These are phyloP conservation scores for Colletotrichum scovillei DNA, from an alignment of 2,329 filamentous ascomycete species.

Conservation along the genomic window DNA sequence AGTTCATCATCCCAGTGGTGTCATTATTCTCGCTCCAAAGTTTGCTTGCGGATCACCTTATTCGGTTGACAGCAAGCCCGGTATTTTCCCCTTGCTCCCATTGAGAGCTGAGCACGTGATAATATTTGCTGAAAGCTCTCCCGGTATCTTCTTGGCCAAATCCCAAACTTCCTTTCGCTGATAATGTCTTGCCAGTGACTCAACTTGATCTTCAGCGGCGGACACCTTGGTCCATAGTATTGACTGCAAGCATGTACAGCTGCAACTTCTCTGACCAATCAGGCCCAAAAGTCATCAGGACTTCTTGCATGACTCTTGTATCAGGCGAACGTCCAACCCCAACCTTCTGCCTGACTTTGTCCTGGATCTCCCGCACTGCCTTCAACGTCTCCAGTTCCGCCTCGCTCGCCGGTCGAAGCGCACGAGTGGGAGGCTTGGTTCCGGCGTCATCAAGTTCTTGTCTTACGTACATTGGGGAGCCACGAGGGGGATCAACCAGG, in stretches of 20 bases:
- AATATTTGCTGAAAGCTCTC: no score
- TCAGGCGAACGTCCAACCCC: neutral
- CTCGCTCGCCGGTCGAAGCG: neutral
- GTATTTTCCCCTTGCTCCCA: no score
- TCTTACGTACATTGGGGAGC: neutral
- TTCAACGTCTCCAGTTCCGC: neutral
- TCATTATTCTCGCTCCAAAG: no score
- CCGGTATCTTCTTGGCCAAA: no score
- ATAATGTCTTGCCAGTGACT: neutral
- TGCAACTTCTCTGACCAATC: neutral
- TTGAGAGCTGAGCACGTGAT: no score
- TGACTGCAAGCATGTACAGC: constrained; percentile 9
- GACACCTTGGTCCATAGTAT: constrained; percentile 21
- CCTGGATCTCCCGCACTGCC: constrained; percentile 1
- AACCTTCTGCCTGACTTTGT: neutral
- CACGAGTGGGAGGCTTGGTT: neutral
- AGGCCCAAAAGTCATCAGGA: neutral
- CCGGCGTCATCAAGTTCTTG: neutral
- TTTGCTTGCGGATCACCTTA: no score
- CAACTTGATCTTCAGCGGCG: neutral
- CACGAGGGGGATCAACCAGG: neutral
- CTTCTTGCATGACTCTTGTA: neutral
- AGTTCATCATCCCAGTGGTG: no score
- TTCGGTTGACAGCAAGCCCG: no score
- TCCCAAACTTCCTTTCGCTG: neutral